Evolutionary conservation across 1,284 basidiomycete species (phyloP).

Genomic region (Cutaneotrichosporon dermatis): DNA sequence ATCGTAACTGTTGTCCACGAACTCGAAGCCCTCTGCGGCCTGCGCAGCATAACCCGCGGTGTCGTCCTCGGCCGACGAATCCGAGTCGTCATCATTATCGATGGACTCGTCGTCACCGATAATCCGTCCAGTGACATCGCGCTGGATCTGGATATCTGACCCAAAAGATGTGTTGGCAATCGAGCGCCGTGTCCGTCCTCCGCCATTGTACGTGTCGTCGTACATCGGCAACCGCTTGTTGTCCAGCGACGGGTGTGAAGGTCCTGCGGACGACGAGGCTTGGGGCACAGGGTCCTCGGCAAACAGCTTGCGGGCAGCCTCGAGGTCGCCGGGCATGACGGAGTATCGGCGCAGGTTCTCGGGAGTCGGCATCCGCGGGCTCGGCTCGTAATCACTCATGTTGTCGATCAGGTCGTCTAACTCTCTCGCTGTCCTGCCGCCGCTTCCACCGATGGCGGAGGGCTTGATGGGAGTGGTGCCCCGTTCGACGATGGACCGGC

Average conservation of each 20-base stretch:
- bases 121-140: conserved; percentile 11
- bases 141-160: conserved; percentile 25
- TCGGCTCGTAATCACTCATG: conserved; percentile 30
- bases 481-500: conserved; percentile 48
- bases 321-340: conserved; percentile 31
- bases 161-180: conserved; percentile 41
- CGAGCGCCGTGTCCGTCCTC: conserved; percentile 19
- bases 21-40: conserved; percentile 10
- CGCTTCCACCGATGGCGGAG: neutral
- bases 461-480: conserved; percentile 4
- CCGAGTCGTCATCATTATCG: conserved; percentile 15
- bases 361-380: conserved; percentile 32
- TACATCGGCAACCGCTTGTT: neutral
- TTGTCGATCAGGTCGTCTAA: conserved; percentile 44
- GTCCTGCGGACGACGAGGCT: too few species aligned
- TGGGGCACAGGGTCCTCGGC: neutral
- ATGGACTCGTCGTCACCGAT: conserved; percentile 14
- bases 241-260: too few species aligned
- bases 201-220: neutral
- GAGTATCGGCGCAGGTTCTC: conserved; percentile 38
- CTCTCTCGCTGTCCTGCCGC: neutral
- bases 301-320: conserved; percentile 11
- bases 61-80: conserved; percentile 9
- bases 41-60: conserved; percentile 1
- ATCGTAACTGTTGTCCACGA: conserved; percentile 14